Base-by-base conservation (phyloP, 495 filamentous ascomycete species). In the Letharia lupina region DNA sequence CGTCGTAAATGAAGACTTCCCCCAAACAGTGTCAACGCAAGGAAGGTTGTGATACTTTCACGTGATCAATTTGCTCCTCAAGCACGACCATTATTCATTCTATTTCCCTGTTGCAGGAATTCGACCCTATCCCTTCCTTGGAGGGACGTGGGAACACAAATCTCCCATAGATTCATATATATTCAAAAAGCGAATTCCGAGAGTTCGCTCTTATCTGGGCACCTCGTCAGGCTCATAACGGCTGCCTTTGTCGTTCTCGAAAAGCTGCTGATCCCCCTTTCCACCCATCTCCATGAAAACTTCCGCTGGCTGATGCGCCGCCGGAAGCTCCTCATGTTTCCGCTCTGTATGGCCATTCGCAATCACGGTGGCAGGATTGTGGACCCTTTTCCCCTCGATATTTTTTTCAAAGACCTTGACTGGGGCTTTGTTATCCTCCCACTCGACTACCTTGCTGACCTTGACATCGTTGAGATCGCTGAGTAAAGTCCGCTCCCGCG, bases 351-450 rank as follows among this genome's bases (percentile, higher is more conserved):
- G 28, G 31, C 67, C 69, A 56, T 72, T 71, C n/a, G 13, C 18
- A 59, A n/a, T 33, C 12, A 52, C 60, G 15, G 41, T 2, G n/a
- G 44, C 52, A 77, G 77, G 40, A 61, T 67, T 64, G 54, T 79
- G 74, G 18, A 78, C 64, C 28, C 74, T 75, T 67, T 82, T 82
- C 28, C 73, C 77, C 44, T 77, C 74, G 10, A 84, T 80, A 61
- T 96, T 96, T 78, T 92, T 91, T 65, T 86, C 79, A 69, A 85
- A 92, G 9, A 96, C 83, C 73, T 91, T 94, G 39, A 95, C 79
- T 1, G 87, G 83, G 2, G 83, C 74, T 61, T 81, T 74, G 16
- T 77, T 76, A 54, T 82, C 77, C 42, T 83, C 77, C 35, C 77
- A 75, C 2, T 84, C 78, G 3, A 88, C 79, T 54, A 86, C 83